phyloP scores from a whole-genome alignment of 2,329 filamentous ascomycete species.

The Colletotrichum sublineola region DNA sequence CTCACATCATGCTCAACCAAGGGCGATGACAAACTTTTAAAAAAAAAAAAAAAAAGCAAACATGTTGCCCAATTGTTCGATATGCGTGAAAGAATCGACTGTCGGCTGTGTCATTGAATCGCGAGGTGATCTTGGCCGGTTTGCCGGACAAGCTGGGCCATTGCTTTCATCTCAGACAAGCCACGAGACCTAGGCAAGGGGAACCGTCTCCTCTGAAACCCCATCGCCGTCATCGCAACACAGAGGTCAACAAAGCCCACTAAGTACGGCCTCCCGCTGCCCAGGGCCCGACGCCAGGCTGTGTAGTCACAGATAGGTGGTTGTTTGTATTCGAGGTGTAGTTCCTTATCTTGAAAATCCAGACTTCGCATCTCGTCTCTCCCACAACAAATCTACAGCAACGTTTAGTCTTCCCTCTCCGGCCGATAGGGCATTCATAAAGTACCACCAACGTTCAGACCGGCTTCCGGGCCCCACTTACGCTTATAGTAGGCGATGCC shows the following conservation, averaged over 20 bases:
- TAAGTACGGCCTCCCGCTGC: too few species aligned
- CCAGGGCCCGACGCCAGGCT: not conserved
- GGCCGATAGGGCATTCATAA: not conserved
- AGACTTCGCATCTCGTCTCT: not conserved
- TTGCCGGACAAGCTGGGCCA: not conserved
- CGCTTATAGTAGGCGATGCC: not conserved
- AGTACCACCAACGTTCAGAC: not conserved
- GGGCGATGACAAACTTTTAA: not conserved
- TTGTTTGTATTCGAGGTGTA: not conserved
- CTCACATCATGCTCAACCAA: not conserved
- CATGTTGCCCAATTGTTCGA: not conserved
- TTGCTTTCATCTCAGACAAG: slow-evolving; percentile 1
- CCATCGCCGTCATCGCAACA: slow-evolving; percentile 36
- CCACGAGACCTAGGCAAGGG: slow-evolving; percentile 14
- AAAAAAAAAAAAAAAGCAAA: not conserved
- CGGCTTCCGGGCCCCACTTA: not conserved
- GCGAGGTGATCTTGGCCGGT: not conserved
- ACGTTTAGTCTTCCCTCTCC: not conserved
- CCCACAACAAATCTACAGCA: not conserved
- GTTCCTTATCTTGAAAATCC: too few species aligned
- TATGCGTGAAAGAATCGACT: not conserved
- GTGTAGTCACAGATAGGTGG: not conserved
- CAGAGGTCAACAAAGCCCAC: slow-evolving; percentile 16
- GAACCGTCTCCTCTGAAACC: slow-evolving; percentile 37
- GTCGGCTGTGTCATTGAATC: not conserved